Evolutionary conservation across 2,329 filamentous ascomycete species (phyloP).

Genomic region (Trichoderma polysporum): DNA sequence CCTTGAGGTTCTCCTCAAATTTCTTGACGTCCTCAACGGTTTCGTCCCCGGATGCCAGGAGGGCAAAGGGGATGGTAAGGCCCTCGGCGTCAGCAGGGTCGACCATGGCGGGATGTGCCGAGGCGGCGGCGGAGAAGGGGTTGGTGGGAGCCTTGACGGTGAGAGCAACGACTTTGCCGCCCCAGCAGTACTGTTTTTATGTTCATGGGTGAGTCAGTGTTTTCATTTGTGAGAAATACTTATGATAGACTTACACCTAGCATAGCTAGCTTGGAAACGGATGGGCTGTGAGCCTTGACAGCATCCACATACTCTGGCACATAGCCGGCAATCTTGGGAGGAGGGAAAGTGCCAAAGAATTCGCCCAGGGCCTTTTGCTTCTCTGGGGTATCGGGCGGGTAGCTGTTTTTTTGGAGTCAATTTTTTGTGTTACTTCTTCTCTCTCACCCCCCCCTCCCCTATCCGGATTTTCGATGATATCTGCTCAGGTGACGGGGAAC

Average conservation of each 20-base stretch:
- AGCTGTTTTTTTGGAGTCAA: conserved; percentile 38
- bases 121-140: conserved; percentile 55
- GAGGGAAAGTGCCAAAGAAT: conserved; percentile 57
- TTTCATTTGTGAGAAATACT: not conserved
- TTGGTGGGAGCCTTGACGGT: conserved; percentile 50
- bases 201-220: not conserved
- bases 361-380: conserved; percentile 58
- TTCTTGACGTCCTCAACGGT: conserved; percentile 53
- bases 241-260: conserved; percentile 51
- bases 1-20: conserved; percentile 54
- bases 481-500: not conserved
- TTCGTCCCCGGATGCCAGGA: conserved; percentile 69
- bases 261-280: conserved; percentile 59
- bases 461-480: not conserved
- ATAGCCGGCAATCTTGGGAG: conserved; percentile 47
- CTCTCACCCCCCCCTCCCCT: too few relatives aligned
- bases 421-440: not conserved
- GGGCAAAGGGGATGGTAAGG: conserved; percentile 59
- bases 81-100: conserved; percentile 59
- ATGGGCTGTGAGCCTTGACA: conserved; percentile 51
- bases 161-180: conserved; percentile 64
- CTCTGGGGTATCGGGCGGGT: conserved; percentile 63
- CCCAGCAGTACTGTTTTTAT: conserved; percentile 61
- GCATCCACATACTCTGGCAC: conserved; percentile 57
- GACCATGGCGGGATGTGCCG: conserved; percentile 62